Evolutionary conservation across 805 yeast genomes (phyloP).

Genomic region (Spathaspora sp.): DNA sequence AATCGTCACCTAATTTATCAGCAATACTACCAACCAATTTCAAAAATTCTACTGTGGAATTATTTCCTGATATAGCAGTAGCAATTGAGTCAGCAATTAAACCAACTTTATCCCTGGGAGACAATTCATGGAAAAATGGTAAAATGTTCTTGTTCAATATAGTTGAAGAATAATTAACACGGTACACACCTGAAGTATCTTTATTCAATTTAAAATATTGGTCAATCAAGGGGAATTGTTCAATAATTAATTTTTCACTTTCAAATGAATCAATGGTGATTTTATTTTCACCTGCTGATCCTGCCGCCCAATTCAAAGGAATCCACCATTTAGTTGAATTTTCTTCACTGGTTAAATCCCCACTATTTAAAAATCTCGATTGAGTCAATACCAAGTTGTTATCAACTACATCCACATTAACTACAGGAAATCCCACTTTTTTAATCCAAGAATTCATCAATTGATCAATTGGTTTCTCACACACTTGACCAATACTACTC

Average conservation of each 20-base stretch:
- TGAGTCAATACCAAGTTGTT: constrained; percentile 44
- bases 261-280: constrained; percentile 19
- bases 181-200: constrained; percentile 48
- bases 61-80: constrained; percentile 44
- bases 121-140: constrained; percentile 32
- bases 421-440: constrained; percentile 69
- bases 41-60: constrained; percentile 40
- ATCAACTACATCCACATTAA: constrained; percentile 45
- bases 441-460: constrained; percentile 73
- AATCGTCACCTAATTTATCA: constrained; percentile 31
- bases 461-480: constrained; percentile 55
- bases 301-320: constrained; percentile 39
- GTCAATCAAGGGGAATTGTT: constrained; percentile 16
- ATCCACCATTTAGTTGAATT: constrained; percentile 59
- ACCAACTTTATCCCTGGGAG: constrained; percentile 50
- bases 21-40: constrained; percentile 32
- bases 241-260: constrained; percentile 17
- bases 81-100: constrained; percentile 51
- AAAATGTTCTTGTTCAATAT: constrained; percentile 39
- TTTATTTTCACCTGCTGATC: neutral
- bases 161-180: constrained; percentile 48
- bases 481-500: constrained; percentile 58
- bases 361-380: constrained; percentile 59
- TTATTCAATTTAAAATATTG: constrained; percentile 46
- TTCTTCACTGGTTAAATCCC: constrained; percentile 57